Conservation (phyloP, 768 basidiomycete genomes). For the Brasilioporus rufonigricans region DNA sequence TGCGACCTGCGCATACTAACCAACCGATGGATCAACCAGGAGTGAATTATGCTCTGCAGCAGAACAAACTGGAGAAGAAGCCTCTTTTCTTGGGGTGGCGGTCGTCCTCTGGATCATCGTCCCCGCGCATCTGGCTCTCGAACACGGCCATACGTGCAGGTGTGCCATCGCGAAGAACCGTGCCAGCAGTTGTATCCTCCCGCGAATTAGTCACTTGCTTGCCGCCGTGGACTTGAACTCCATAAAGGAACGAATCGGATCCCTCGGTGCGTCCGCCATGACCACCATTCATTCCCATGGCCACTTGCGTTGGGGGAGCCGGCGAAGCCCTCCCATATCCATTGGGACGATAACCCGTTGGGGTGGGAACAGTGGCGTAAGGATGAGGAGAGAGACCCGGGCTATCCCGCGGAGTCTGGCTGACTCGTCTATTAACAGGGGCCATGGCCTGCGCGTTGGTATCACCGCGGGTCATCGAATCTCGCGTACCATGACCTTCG, state of each 20-base stretch:
- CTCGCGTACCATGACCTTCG: conserved; percentile 50
- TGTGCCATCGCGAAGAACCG: conserved; percentile 31
- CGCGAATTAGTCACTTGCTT: conserved; percentile 52
- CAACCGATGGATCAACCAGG: conserved; percentile 26
- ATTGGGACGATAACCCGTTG: conserved; percentile 52
- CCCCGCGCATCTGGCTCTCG: conserved; percentile 62
- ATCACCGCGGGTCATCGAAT: conserved; percentile 44
- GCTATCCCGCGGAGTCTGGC: conserved; percentile 56
- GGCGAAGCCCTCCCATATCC: conserved; percentile 61
- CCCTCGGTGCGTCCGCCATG: conserved; percentile 49
- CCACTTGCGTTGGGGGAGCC: conserved; percentile 33
- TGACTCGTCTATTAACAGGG: conserved; percentile 63
- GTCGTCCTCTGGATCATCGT: conserved; percentile 62
- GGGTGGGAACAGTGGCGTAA: conserved; percentile 63
- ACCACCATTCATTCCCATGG: conserved; percentile 37
- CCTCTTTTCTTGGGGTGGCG: conserved; percentile 59
- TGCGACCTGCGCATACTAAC: conserved; percentile 31
- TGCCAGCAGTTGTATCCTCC: conserved; percentile 50
- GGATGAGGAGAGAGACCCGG: conserved; percentile 61
- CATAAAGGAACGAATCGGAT: conserved; percentile 71
- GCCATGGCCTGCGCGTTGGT: conserved; percentile 64
- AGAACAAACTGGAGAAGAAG: conserved; percentile 63
- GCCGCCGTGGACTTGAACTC: conserved; percentile 42
- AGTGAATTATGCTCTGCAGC: conserved; percentile 58
- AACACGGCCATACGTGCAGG: conserved; percentile 60